A percentile compares a stretch with the other conserved stretches of the same genome.
These are phyloP conservation scores for Eucalyptus polyanthemos DNA, from an alignment of 345 rosid species.

Conservation along the genomic window DNA sequence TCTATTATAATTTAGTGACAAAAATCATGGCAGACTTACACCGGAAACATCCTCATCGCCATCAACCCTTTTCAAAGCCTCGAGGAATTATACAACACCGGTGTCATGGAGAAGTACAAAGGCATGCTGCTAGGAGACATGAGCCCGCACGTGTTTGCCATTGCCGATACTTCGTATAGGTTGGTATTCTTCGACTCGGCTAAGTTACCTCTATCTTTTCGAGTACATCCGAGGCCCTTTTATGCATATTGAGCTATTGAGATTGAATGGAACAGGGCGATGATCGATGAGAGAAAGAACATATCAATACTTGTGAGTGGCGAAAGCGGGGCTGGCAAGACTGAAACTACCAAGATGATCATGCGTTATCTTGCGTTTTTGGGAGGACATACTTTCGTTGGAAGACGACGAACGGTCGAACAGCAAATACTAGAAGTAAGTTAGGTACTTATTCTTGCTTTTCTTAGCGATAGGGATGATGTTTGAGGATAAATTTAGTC, in stretches of 20 bases:
- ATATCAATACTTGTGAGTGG: conserved; percentile 90
- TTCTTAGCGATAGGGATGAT: neutral
- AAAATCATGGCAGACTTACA: conserved; percentile 68
- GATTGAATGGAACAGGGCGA: conserved; percentile 31
- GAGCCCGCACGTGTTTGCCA: conserved; percentile 78
- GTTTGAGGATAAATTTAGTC: neutral
- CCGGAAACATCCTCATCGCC: conserved; percentile 87
- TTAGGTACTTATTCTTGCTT: neutral
- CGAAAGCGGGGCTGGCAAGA: conserved; percentile 96
- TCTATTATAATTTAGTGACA: conserved; percentile 16
- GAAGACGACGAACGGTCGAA: conserved; percentile 60
- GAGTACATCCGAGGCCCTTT: neutral
- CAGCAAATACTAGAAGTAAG: conserved; percentile 81
- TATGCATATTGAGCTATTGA: neutral
- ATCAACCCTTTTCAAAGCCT: conserved; percentile 87
- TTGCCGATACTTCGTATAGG: conserved; percentile 83
- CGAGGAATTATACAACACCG: conserved; percentile 32
- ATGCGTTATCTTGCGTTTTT: conserved; percentile 87
- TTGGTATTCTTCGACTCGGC: neutral
- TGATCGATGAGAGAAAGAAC: conserved; percentile 68
- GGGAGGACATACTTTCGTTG: conserved; percentile 61
- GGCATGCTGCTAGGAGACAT: conserved; percentile 40
- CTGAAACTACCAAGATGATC: conserved; percentile 91
- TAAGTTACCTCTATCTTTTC: neutral
- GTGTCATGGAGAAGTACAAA: conserved; percentile 55